A percentile compares a stretch with the other conserved stretches of the same genome.
Conservation (phyloP, 2,329 filamentous ascomycete species). For the Chaetomium sp. region DNA sequence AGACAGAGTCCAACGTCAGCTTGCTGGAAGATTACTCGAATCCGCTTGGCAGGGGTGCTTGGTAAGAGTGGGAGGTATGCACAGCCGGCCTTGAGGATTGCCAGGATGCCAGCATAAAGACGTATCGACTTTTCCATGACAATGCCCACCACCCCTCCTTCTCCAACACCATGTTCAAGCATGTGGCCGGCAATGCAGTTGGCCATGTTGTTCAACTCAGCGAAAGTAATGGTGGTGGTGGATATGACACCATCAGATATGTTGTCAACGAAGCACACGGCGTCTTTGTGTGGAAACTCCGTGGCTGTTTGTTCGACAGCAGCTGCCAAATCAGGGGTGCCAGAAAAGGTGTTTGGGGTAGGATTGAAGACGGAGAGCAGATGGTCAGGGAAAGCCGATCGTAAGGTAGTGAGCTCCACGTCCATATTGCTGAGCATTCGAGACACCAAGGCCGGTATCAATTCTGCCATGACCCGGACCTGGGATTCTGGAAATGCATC, state of each 20-base stretch:
- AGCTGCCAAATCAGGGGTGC: slow-evolving; percentile 40
- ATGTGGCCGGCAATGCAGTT: slow-evolving; percentile 59
- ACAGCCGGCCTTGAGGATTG: slow-evolving; percentile 65
- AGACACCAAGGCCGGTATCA: slow-evolving; percentile 50
- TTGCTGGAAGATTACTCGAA: slow-evolving; percentile 56
- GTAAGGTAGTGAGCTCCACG: slow-evolving; percentile 22
- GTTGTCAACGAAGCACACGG: slow-evolving; percentile 56
- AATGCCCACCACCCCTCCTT: slow-evolving; percentile 61
- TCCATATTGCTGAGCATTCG: slow-evolving; percentile 27
- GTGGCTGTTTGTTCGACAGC: slow-evolving; percentile 49
- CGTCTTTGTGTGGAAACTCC: slow-evolving; percentile 45
- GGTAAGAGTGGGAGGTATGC: slow-evolving; percentile 76
- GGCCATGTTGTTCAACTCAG: slow-evolving; percentile 54
- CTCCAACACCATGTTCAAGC: slow-evolving; percentile 35
- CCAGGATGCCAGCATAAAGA: slow-evolving; percentile 69
- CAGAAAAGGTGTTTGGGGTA: slow-evolving; percentile 28
- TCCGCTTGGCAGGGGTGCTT: slow-evolving; percentile 57
- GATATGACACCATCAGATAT: slow-evolving; percentile 34
- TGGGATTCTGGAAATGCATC: slow-evolving; percentile 48
- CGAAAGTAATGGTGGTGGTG: slow-evolving; percentile 52
- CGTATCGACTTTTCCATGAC: slow-evolving; percentile 69
- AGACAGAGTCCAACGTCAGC: slow-evolving; percentile 45
- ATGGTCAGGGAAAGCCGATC: slow-evolving; percentile 25
- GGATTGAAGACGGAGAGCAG: slow-evolving; percentile 46
- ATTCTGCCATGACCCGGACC: slow-evolving; percentile 48